Conservation (phyloP, 2,329 filamentous ascomycete genomes). For the Colletotrichum ledebouriae region DNA sequence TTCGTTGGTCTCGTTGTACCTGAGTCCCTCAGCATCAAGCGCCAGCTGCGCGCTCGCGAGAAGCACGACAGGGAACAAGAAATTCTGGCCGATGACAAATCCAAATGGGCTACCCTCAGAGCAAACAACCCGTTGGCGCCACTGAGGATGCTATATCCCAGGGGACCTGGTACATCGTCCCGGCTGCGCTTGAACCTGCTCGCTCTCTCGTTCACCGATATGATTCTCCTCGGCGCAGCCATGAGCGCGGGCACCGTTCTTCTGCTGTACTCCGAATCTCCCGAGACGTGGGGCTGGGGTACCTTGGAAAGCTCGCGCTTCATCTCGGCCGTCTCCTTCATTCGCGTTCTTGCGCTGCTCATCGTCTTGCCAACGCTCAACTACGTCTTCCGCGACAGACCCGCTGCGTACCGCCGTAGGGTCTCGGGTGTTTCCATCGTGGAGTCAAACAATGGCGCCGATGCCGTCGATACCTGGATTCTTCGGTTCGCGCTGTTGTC, state of each 20-base stretch:
- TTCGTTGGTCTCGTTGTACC: constrained; percentile 81
- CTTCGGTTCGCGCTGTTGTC: constrained; percentile 82
- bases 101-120: constrained; percentile 48
- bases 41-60: constrained; percentile 78
- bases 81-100: constrained; percentile 48
- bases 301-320: constrained; percentile 85
- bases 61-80: constrained; percentile 68
- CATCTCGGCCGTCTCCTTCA: constrained; percentile 82
- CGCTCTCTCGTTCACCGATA: constrained; percentile 83
- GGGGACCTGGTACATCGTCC: constrained; percentile 69
- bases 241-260: constrained; percentile 87
- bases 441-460: constrained; percentile 76
- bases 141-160: constrained; percentile 82
- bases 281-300: constrained; percentile 85
- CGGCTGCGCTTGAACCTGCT: constrained; percentile 84
- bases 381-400: constrained; percentile 75
- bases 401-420: constrained; percentile 59
- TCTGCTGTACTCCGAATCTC: constrained; percentile 84
- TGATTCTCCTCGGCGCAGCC: constrained; percentile 82
- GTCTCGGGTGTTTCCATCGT: constrained; percentile 52
- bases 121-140: constrained; percentile 78
- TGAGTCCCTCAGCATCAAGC: constrained; percentile 83
- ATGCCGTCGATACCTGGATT: constrained; percentile 81
- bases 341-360: constrained; percentile 82
- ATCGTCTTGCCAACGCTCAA: constrained; percentile 82